These are phyloP conservation scores for Kalanchoe fedtschenkoi DNA, from an alignment of 164 flowering plant species.

Conservation along the genomic window DNA sequence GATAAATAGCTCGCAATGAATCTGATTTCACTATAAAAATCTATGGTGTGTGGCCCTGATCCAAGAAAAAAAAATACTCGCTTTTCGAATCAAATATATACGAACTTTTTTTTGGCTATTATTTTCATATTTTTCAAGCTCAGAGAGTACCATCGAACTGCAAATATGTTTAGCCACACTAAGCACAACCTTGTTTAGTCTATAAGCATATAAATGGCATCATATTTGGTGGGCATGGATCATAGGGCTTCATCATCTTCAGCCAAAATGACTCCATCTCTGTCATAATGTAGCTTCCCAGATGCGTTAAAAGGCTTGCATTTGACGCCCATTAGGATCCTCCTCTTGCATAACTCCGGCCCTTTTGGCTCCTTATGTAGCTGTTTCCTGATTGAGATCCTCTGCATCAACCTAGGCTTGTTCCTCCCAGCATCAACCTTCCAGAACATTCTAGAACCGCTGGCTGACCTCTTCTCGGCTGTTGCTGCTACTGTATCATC, in stretches of 20 bases:
- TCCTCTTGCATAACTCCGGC: conserved; percentile 51
- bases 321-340: conserved; percentile 49
- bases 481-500: neutral
- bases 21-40: too few relatives aligned
- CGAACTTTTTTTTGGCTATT: too few relatives aligned
- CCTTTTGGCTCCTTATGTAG: conserved; percentile 7
- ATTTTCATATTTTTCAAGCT: too few relatives aligned
- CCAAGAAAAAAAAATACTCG: too few relatives aligned
- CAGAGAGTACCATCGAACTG: too few relatives aligned
- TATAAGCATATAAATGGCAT: too few relatives aligned
- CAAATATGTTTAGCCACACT: too few relatives aligned
- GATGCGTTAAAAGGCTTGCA: conserved; percentile 39
- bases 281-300: conserved; percentile 27
- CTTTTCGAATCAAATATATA: too few relatives aligned
- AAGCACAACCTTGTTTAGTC: too few relatives aligned
- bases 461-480: neutral
- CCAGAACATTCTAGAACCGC: neutral
- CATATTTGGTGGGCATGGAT: neutral
- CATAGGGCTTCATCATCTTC: conserved; percentile 5
- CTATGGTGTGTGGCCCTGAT: too few relatives aligned
- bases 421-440: neutral
- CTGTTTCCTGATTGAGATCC: neutral
- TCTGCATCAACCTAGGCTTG: neutral
- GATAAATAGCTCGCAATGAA: too few relatives aligned
- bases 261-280: conserved; percentile 19